phyloP scores from a whole-genome alignment of 169 alveolate species.

The Plasmodium malariae region DNA sequence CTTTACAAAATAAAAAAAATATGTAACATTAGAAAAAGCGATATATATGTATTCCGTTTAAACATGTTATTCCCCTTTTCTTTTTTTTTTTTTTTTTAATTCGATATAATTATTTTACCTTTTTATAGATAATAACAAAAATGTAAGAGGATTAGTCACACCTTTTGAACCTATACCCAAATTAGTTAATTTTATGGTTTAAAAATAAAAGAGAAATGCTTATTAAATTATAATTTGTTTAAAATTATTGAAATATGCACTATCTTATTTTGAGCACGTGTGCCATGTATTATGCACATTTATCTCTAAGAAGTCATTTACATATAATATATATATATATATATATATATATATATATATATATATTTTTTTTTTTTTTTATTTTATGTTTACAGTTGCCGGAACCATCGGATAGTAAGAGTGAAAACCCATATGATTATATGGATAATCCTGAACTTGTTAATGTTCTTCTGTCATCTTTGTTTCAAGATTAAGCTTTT shows the following conservation, averaged over 20 bases:
- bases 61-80: background rate
- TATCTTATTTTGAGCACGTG: background rate
- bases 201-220: conserved; percentile 7
- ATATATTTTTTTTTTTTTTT: background rate
- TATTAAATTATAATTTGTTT: background rate
- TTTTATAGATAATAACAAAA: conserved; percentile 23
- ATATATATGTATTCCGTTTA: conserved; percentile 7
- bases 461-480: conserved; percentile 59
- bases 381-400: conserved; percentile 32
- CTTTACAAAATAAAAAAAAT: conserved; percentile 67
- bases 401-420: conserved; percentile 39
- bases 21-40: conserved; percentile 32
- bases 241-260: background rate
- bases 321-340: background rate
- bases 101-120: background rate
- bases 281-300: no score
- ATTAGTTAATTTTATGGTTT: conserved; percentile 69
- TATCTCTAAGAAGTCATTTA: no score
- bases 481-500: conserved; percentile 62
- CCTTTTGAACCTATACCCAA: conserved; percentile 62
- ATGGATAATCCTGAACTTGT: conserved; percentile 68
- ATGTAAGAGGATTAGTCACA: conserved; percentile 19
- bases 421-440: conserved; percentile 39
- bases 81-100: background rate
- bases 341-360: background rate